phyloP scores from a whole-genome alignment of 495 filamentous ascomycete genomes.

The Talaromyces thailandensis region DNA sequence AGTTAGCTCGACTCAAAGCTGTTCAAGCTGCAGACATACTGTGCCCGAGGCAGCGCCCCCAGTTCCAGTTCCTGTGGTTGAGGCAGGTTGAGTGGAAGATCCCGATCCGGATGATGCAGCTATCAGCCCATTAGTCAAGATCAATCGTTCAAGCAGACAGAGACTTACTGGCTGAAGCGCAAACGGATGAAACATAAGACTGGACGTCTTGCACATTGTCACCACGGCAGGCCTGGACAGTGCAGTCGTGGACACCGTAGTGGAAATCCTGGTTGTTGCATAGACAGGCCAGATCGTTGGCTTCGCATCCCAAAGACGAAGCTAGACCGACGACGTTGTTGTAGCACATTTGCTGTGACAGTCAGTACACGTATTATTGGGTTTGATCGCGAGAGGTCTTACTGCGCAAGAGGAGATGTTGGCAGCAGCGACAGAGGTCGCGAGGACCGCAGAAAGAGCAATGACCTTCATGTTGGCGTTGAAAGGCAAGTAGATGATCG shows the following conservation, averaged over 20 bases:
- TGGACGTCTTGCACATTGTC: constrained; percentile 31
- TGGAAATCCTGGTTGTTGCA: constrained; percentile 60
- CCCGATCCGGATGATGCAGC: constrained; percentile 12
- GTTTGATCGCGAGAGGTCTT: constrained; percentile 9
- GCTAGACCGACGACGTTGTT: constrained; percentile 63
- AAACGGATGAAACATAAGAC: constrained; percentile 24
- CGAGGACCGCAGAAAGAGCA: constrained; percentile 25
- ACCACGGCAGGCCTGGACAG: constrained; percentile 51
- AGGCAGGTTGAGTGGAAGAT: constrained; percentile 11
- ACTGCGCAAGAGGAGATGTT: constrained; percentile 31
- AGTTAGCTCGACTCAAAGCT: constrained; percentile 8
- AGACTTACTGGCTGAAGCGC: constrained; percentile 17
- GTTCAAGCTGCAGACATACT: neutral
- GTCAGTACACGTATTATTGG: constrained; percentile 6
- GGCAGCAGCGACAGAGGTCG: constrained; percentile 21
- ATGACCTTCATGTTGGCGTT: constrained; percentile 35
- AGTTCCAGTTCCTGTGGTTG: constrained; percentile 12
- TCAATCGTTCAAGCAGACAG: neutral
- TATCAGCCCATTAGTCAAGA: neutral
- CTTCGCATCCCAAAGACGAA: constrained; percentile 46
- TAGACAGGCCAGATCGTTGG: constrained; percentile 53
- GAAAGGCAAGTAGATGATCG: neutral
- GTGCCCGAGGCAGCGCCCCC: constrained; percentile 12
- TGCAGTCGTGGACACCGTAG: constrained; percentile 75
- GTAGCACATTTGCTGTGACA: constrained; percentile 56